Evolutionary conservation across 345 rosid genomes (phyloP), one percentile per base, ranked within the genome.

Genomic region (Eucalyptus cladocalyx): DNA sequence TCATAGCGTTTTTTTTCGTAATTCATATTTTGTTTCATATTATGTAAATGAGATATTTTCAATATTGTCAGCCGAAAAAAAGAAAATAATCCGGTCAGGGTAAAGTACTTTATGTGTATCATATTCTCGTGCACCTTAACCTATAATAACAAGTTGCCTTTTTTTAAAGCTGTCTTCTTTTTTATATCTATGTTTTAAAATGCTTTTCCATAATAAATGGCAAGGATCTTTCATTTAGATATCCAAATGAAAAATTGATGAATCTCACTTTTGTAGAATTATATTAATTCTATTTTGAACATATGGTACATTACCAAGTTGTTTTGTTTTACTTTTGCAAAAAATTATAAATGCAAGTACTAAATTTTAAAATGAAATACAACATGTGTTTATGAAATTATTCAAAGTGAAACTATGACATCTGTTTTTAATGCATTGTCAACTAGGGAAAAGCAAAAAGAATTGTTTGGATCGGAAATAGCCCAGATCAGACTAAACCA

Each of bases 401-500:
- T n/a, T 65, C 32, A n/a, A 65, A 65, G 11, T n/a, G 76, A 65
- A 65, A n/a, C 18, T 3, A 1, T 2, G 12, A 9, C 1, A 24
- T 21, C 6, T 23, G 2, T 14, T 65, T 7, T n/a, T 65, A 65
- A 30, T n/a, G 72, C 37, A 65, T 65, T 12, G 4, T 16, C 34
- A 65, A 7, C 0, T 53, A 53, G 56, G 24, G 56, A 53, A 19
- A 1, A 53, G 56, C 10, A 53, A 53, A 19, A 53, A 53, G 24
- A 53, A 53, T 24, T 0, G 2, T 53, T 19, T 4, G 5, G 19
- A 53, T 7, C 0, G 24, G 2, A 53, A 53, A 53, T 4, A 8
- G 0, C 5, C 4, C 9, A 53, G 2, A 53, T 2, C 4, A 1
- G 24, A 8, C 1, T 53, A 4, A 53, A 53, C 56, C 4, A 53